Base-by-base conservation (phyloP, 495 filamentous ascomycete genomes). In the Cenococcum geophilum region DNA sequence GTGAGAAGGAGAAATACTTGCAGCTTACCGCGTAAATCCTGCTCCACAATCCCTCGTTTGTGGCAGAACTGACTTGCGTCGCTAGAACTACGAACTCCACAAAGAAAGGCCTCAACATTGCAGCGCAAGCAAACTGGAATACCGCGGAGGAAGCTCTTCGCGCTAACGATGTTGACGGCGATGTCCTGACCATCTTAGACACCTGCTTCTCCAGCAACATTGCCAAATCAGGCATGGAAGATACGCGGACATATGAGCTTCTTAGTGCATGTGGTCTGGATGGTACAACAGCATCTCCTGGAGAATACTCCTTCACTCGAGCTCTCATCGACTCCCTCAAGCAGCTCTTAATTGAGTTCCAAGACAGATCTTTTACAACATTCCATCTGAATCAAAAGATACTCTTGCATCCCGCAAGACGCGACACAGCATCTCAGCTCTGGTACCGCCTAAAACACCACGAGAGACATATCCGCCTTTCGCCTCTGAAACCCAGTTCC, bases 121-220 rank as follows among this genome's bases (percentile, higher is more conserved):
- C 65, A 11, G 59, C 56, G 12, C 54, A 45, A 21, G 64, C 64
- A 9, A 63, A 61, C 35, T 71, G 69, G 69, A 60, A 67, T 42
- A 37, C 53, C 12, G 67, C 67, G 3, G 69, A 71, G 40, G 18
- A 49, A 14, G 34, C 57, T 12, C 59, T 71, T 8, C 51, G 49
- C 20, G 52, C 53, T 18, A n/a, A 63, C 22, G 23, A 20, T 20
- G 64, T 58, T 1, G 59, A 62, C 10, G 60, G 61, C 9, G 69
- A 71, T 60, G 64, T 67, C 16, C 56, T 71, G 10, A 59, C 58
- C 16, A 69, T 71, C 40, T 52, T 71, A 0, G 69, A 71, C 43
- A 65, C 64, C 51, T 71, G 69, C 57, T 71, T 59, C 47, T 64
- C 67, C 25, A 65, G 67, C 51, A 65, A 60, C 48, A 61, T 63